These are phyloP conservation scores for Hypoxylon rubiginosum DNA, from an alignment of 2,329 filamentous ascomycete species.

Conservation along the genomic window DNA sequence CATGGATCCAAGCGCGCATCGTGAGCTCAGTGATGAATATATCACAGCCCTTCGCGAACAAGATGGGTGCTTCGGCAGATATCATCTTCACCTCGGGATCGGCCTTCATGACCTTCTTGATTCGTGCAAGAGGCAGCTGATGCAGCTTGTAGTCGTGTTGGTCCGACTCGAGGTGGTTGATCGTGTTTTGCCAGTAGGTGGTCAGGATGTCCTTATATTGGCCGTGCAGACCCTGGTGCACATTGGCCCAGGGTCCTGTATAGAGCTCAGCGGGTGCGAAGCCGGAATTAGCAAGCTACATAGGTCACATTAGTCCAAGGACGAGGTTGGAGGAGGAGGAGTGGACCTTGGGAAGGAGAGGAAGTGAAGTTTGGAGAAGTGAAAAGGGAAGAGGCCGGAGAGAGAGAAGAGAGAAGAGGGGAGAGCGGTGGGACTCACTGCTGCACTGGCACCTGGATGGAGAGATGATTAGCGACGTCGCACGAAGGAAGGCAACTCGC, in stretches of 20 bases:
- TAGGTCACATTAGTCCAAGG: constrained; percentile 40
- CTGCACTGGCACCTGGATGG: constrained; percentile 62
- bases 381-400: constrained; percentile 31
- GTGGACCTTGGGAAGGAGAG: constrained; percentile 3
- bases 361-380: constrained; percentile 28
- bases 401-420: neutral
- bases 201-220: constrained; percentile 97
- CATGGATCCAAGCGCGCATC: constrained; percentile 99
- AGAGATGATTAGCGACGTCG: constrained; percentile 53
- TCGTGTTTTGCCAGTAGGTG: constrained; percentile 99
- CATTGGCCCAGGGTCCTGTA: constrained; percentile 95
- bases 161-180: constrained; percentile 93
- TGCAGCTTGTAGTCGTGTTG: constrained; percentile 99
- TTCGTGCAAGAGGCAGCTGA: constrained; percentile 94
- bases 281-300: constrained; percentile 85
- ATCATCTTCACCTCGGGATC: constrained; percentile 99
- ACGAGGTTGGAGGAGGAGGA: constrained; percentile 29
- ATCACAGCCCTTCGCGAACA: constrained; percentile 98
- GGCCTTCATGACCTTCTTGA: constrained; percentile 99
- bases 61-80: constrained; percentile 94
- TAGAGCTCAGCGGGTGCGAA: constrained; percentile 95
- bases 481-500: constrained; percentile 47
- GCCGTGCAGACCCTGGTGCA: constrained; percentile 93
- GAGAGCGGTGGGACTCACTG: constrained; percentile 54
- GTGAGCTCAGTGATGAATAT: constrained; percentile 99